Evolutionary conservation across 2,329 filamentous ascomycete genomes (phyloP).

Genomic region (Colletotrichum plurivorum): DNA sequence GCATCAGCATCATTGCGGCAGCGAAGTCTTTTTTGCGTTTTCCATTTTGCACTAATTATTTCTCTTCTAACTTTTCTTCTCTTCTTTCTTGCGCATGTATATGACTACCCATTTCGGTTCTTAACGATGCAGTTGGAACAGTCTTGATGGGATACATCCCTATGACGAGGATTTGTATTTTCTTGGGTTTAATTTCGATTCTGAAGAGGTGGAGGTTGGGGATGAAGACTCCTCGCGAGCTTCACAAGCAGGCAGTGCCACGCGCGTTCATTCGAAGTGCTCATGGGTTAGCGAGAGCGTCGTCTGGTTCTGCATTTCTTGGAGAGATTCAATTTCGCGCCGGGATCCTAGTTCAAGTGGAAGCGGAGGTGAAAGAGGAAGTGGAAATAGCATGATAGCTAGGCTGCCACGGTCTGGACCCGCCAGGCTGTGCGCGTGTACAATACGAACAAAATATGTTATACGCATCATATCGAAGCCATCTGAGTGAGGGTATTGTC

Average conservation of each 20-base stretch:
- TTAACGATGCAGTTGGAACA: constrained; percentile 23
- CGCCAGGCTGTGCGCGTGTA: constrained; percentile 18
- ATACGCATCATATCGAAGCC: too few species aligned
- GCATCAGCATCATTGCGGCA: constrained; percentile 30
- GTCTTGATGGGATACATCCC: constrained; percentile 27
- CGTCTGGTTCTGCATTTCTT: neutral
- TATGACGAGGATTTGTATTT: constrained; percentile 25
- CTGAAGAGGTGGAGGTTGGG: neutral
- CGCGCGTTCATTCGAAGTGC: constrained; percentile 2
- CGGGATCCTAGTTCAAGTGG: neutral
- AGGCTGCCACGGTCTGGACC: constrained; percentile 2
- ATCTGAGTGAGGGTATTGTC: too few species aligned
- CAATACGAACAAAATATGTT: constrained; percentile 17
- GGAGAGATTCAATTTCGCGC: constrained; percentile 10
- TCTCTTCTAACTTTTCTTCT: neutral
- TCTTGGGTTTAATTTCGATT: constrained; percentile 12
- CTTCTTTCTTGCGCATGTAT: constrained; percentile 10
- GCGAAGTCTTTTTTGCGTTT: constrained; percentile 16
- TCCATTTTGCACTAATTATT: too few species aligned
- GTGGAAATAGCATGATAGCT: constrained; percentile 18
- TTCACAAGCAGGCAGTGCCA: constrained; percentile 5
- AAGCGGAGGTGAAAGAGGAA: neutral
- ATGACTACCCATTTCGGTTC: constrained; percentile 11
- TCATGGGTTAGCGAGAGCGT: constrained; percentile 11
- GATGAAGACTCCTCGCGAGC: constrained; percentile 4